Conservation (phyloP, 352 stramenopile species). For the Phytophthora pistaciae region DNA sequence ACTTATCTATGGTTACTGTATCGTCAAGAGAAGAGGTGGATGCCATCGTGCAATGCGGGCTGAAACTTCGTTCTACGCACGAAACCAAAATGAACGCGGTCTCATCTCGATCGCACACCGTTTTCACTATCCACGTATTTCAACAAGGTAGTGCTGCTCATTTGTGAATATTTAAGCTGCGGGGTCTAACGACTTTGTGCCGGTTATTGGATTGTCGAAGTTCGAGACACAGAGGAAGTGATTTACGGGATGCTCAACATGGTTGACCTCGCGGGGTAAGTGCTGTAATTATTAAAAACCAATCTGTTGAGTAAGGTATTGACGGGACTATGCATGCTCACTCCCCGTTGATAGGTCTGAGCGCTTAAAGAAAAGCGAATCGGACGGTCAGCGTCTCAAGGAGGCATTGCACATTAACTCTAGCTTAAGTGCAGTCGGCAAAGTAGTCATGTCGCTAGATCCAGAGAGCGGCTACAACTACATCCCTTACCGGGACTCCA, state of each 20-base stretch:
- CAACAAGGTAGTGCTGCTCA: slow-evolving; percentile 62
- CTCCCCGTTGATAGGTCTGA: slow-evolving; percentile 55
- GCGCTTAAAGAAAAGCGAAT: slow-evolving; percentile 89
- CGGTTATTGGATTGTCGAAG: slow-evolving; percentile 31
- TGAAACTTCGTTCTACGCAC: slow-evolving; percentile 91
- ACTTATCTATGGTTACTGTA: slow-evolving; percentile 93
- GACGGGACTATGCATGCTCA: background rate
- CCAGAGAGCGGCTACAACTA: slow-evolving; percentile 91
- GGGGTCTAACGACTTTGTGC: background rate
- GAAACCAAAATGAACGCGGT: slow-evolving; percentile 95
- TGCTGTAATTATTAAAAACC: background rate
- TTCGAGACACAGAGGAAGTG: slow-evolving; percentile 73
- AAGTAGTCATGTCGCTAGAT: slow-evolving; percentile 90
- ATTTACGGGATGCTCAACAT: slow-evolving; percentile 90
- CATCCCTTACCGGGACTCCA: slow-evolving; percentile 88
- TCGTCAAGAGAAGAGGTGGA: slow-evolving; percentile 86
- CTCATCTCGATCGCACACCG: slow-evolving; percentile 88
- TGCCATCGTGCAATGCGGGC: slow-evolving; percentile 84
- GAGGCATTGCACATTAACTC: slow-evolving; percentile 90
- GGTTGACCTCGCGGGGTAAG: slow-evolving; percentile 79
- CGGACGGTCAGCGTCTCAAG: slow-evolving; percentile 85
- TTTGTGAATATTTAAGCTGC: background rate
- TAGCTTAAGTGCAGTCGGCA: slow-evolving; percentile 83
- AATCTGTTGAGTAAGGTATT: background rate
- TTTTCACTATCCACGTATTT: slow-evolving; percentile 91